Evolutionary conservation across 179 eudicot genomes (phyloP), one percentile per base, ranked within the genome.

Genomic region (Patellifolia procumbens): DNA sequence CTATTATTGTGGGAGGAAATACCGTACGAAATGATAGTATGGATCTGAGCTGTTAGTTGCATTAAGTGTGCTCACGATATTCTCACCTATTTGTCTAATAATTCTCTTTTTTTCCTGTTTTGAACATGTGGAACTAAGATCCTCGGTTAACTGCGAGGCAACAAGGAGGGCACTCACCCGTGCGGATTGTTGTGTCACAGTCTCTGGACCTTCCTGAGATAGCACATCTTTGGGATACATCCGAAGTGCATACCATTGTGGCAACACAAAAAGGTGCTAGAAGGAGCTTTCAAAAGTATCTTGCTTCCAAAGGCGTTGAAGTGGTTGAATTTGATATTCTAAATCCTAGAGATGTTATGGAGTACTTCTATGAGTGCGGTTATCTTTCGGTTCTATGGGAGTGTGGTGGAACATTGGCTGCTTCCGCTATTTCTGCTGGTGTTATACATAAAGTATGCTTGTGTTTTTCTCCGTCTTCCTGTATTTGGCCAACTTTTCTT

Each of bases 361-460:
- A 91, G 51, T 95, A 95, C 77, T 88, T 92, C 61, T 86, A 90
- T 81, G 97, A 91, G 72, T 95, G 99, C 76, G 99, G 99, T 71
- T 92, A 93, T 84, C 95, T 95, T 81, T 93, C 97, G 28, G 73
- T 95, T 75, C 80, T 95, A 61, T 95, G 99, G 99, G 99, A 95
- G 76, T 95, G 99, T 84, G 99, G 99, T 69, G 99, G 99, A 65
- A 84, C 93, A 67, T 71, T 93, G 75, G 91, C 99, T 82, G 97
- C 99, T 34, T 85, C 97, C 77, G 99, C 97, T 80, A 91, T 95
- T 64, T 91, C 97, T 68, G 83, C 97, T 64, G 86, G 97, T 82
- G 89, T 95, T 75, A 85, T 95, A 79, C 95, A 93, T 87, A 95
- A 95, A 92, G 99, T 93, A 73, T 45, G 70, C 52, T 16, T 70